Base-by-base conservation (phyloP, 306 rosid genomes). In the Potentilla sterilis region DNA sequence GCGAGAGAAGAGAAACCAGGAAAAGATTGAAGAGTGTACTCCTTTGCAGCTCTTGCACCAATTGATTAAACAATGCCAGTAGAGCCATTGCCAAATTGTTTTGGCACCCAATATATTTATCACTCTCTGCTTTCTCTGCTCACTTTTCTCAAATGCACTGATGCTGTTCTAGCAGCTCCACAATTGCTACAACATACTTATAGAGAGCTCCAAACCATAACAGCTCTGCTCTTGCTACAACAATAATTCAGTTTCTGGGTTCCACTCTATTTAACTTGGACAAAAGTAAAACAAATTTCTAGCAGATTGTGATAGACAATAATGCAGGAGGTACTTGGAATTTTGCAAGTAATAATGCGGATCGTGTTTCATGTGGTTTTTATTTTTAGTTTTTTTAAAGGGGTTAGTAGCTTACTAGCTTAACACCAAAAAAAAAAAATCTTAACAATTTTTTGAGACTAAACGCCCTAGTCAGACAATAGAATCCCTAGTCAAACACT, bases 41-140 rank as follows among this genome's bases (percentile, higher is more conserved):
- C 42, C 35, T 35, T n/a, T 35, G 66, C 14, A 49, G 69, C 16
- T 32, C 47, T 8, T 58, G 75, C 48, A 68, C 49, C 11, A 52
- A 18, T 35, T 51, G 76, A 21, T 40, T 58, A 48, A 70, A 18
- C 34, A 32, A 5, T 24, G 18, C 11, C 2, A 66, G 65, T 44
- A 62, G 21, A 37, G 74, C 19, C 58, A 79, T 77, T 3, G 14
- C 76, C 13, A 61, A 49, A 15, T 1, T 8, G 66, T 84, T 22
- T 67, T 2, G n/a, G n/a, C n/a, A n/a, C n/a, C n/a, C n/a, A n/a
- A n/a, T n/a, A n/a, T n/a, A n/a, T n/a, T n/a, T n/a, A n/a, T 6
- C 8, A 19, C 59, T 19, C 35, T 58, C 15, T 0, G 11, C 32
- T 43, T 9, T 55, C 62, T n/a, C 35, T 57, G 34, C 12, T 22